Percentiles rank a stretch among this genome's conserved stretches.
These are phyloP conservation scores for Farysia itapuensis DNA, from an alignment of 1,284 basidiomycete species.

Conservation along the genomic window DNA sequence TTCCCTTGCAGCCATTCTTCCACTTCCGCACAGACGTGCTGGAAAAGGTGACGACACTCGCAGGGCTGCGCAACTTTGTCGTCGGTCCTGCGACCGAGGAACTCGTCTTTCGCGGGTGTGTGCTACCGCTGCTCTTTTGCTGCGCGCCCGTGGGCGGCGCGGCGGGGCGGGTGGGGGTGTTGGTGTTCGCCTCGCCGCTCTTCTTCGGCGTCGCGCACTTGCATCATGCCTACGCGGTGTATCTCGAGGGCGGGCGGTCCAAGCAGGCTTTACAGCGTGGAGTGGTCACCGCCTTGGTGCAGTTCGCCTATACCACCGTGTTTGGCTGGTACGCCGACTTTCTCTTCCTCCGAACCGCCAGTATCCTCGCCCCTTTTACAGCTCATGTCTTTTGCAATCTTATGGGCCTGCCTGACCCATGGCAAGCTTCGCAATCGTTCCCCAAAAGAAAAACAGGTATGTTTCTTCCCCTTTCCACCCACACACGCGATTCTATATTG, in stretches of 20 bases:
- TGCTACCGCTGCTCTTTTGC: conserved; percentile 73
- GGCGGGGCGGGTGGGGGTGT: conserved; percentile 67
- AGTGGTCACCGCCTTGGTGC: conserved; percentile 65
- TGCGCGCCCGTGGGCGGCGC: conserved; percentile 57
- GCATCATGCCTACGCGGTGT: conserved; percentile 87
- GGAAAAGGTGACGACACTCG: conserved; percentile 64
- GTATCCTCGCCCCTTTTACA: conserved; percentile 37
- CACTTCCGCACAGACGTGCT: conserved; percentile 59
- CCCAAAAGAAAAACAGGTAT: conserved; percentile 61
- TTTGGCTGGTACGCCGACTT: conserved; percentile 89
- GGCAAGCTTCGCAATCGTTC: conserved; percentile 61
- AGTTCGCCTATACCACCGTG: conserved; percentile 82
- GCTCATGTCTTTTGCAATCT: conserved; percentile 87
- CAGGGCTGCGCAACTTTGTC: conserved; percentile 75
- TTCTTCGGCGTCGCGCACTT: conserved; percentile 88
- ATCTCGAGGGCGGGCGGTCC: conserved; percentile 63
- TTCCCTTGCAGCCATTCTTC: conserved; percentile 67
- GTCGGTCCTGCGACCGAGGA: conserved; percentile 88
- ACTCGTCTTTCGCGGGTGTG: conserved; percentile 82
- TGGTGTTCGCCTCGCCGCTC: conserved; percentile 79
- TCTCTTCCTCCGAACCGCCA: conserved; percentile 77
- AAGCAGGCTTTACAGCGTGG: conserved; percentile 69
- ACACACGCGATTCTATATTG: too few relatives aligned
- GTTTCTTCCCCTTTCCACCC: conserved; percentile 39
- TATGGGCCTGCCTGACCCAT: conserved; percentile 78